Conservation (phyloP, 371 early-diverging fungal genomes). For the Mucor racemosus region DNA sequence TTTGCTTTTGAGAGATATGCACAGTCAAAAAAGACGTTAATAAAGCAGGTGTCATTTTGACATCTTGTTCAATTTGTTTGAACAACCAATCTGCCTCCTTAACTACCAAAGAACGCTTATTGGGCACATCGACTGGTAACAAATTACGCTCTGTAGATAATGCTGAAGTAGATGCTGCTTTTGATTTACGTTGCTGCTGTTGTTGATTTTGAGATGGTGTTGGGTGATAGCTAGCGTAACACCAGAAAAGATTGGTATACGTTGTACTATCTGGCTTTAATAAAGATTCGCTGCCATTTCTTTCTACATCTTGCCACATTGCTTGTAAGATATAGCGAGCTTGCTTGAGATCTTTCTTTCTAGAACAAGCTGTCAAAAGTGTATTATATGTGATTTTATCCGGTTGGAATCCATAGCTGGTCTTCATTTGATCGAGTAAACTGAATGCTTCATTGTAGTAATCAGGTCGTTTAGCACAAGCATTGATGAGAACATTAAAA, state of each 20-base stretch:
- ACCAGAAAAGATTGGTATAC: slow-evolving; percentile 70
- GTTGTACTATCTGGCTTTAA: slow-evolving; percentile 62
- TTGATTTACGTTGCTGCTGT: not conserved
- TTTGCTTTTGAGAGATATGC: slow-evolving; percentile 61
- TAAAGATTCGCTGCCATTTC: slow-evolving; percentile 22
- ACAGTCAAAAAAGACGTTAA: slow-evolving; percentile 67
- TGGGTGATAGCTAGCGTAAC: slow-evolving; percentile 60
- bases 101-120: slow-evolving; percentile 44
- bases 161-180: not conserved
- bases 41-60: slow-evolving; percentile 51
- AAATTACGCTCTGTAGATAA: slow-evolving; percentile 19
- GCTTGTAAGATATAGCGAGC: slow-evolving; percentile 66
- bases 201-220: not conserved
- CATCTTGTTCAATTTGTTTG: slow-evolving; percentile 37
- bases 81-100: slow-evolving; percentile 50
- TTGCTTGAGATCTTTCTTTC: slow-evolving; percentile 62
- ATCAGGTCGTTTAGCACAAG: slow-evolving; percentile 81
- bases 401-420: slow-evolving; percentile 77
- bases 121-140: slow-evolving; percentile 40
- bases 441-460: slow-evolving; percentile 83
- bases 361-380: slow-evolving; percentile 76
- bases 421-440: slow-evolving; percentile 83
- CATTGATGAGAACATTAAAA: slow-evolving; percentile 85
- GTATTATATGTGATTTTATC: slow-evolving; percentile 82
- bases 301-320: slow-evolving; percentile 52